Evolutionary conservation across 2,329 filamentous ascomycete genomes (phyloP).

Genomic region (Hirsutella thompsonii): DNA sequence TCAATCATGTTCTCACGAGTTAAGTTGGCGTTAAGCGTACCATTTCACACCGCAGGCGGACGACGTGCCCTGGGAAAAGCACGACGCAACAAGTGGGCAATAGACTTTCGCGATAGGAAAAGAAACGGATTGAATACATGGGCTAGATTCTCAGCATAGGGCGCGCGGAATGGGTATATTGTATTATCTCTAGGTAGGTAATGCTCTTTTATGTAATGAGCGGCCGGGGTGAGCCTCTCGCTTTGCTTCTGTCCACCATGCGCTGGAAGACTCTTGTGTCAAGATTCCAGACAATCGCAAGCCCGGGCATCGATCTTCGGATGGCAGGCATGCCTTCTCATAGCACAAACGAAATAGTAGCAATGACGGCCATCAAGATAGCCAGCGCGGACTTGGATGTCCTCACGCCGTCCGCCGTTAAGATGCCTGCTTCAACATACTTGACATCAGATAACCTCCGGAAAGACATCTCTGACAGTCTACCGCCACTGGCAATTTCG

Average conservation of each 20-base stretch:
- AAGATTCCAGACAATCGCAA: too few species aligned
- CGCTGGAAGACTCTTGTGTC: too few species aligned
- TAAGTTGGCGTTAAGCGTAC: slow-evolving; percentile 3
- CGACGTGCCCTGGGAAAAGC: neutral
- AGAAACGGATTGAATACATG: slow-evolving; percentile 3
- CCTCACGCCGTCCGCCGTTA: slow-evolving; percentile 13
- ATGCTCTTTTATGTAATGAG: neutral
- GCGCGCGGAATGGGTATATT: slow-evolving; percentile 3
- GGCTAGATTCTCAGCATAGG: slow-evolving; percentile 1
- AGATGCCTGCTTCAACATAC: slow-evolving; percentile 21
- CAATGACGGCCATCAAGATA: slow-evolving; percentile 1
- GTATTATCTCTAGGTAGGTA: slow-evolving; percentile 5
- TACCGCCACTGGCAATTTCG: slow-evolving; percentile 29
- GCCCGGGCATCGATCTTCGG: too few species aligned
- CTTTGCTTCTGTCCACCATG: too few species aligned
- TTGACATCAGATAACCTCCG: slow-evolving; percentile 18
- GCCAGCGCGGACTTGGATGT: slow-evolving; percentile 6
- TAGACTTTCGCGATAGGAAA: neutral
- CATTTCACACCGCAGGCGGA: slow-evolving; percentile 2
- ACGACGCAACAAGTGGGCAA: neutral
- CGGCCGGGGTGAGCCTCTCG: too few species aligned
- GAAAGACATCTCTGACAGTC: slow-evolving; percentile 19
- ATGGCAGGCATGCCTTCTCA: neutral
- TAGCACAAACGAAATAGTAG: neutral
- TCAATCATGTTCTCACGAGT: neutral